Base-by-base conservation (phyloP, 176 grass and related monocot genomes). In the Eleusine coracana region DNA sequence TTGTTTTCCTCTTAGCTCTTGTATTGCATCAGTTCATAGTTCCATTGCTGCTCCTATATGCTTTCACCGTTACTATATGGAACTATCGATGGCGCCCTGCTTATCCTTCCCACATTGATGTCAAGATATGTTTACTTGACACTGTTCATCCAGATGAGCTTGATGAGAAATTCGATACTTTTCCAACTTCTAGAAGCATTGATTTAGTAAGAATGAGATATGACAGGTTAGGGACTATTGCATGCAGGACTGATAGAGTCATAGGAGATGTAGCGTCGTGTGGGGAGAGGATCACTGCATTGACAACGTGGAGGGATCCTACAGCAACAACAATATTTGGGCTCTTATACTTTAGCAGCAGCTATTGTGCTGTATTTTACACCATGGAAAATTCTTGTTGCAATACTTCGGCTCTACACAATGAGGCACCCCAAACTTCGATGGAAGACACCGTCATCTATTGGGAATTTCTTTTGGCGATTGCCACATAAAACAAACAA, bases 401-500 rank as follows among this genome's bases (percentile, higher is more conserved):
- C 23, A 27, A 8, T 72, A 3, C 20, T 3, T 49, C 42, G 44
- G 14, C 1, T 72, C n/a, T 72, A 72, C 42, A 71, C 23, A 17
- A 70, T 70, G 67, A 70, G 67, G 67, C 67, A 70, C 67, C 67
- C 67, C 67, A 70, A n/a, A 37, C 67, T 70, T 70, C 39, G 20
- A 23, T 8, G 18, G 67, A 44, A 37, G 64, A 66, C 12, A 17
- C 39, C 18, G 15, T 25, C 67, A 70, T 70, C 18, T 5, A 2
- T 2, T 42, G 38, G 18, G 38, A 70, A 70, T 9, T 42, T 70
- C 67, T 70, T 11, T 42, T 5, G 36, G 36, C 67, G 67, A 42
- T 42, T 70, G 39, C 20, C 67, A 2, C 67, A 70, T 7, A 70
- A 70, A 37, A 18, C 1, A 3, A 18, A 44, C 39, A 70, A 38